These are phyloP conservation scores for Vanderwaltozyma polyspora DNA, from an alignment of 805 yeast species.

Conservation along the genomic window DNA sequence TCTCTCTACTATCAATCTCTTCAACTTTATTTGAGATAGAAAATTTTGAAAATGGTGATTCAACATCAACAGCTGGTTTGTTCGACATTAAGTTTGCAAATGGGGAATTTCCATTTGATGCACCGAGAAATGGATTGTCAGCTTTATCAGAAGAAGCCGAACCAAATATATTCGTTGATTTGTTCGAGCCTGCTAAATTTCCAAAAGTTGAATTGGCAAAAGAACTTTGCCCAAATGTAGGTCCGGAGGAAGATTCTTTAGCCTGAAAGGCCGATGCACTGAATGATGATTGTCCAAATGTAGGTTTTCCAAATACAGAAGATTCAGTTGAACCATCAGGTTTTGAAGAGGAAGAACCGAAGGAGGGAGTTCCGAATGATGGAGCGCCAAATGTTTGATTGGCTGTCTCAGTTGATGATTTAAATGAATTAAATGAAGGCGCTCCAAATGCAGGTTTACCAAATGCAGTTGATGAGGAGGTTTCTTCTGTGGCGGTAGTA, in stretches of 20 bases:
- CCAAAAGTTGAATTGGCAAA: conserved; percentile 3
- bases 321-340: conserved; percentile 4
- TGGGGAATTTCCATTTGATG: conserved; percentile 5
- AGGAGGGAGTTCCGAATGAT: conserved; percentile 15
- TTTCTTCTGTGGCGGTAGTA: conserved; percentile 1
- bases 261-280: conserved; percentile 2
- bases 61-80: not conserved
- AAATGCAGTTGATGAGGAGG: no score
- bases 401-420: conserved; percentile 13
- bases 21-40: no score
- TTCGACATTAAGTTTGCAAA: conserved; percentile 5
- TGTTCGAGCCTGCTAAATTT: not conserved
- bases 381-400: conserved; percentile 7
- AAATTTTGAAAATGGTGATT: conserved; percentile 9
- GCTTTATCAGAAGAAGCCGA: conserved; percentile 11
- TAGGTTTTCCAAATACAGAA: conserved; percentile 17
- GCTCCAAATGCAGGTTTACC: conserved; percentile 6
- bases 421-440: conserved; percentile 23
- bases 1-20: no score
- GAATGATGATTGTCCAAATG: conserved; percentile 13
- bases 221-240: conserved; percentile 8
- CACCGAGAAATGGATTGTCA: no score
- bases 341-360: conserved; percentile 12
- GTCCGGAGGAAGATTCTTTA: no score
- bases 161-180: conserved; percentile 4